phyloP scores from a whole-genome alignment of 31 red algal genomes.

The Odonthalia washingtoniensis region DNA sequence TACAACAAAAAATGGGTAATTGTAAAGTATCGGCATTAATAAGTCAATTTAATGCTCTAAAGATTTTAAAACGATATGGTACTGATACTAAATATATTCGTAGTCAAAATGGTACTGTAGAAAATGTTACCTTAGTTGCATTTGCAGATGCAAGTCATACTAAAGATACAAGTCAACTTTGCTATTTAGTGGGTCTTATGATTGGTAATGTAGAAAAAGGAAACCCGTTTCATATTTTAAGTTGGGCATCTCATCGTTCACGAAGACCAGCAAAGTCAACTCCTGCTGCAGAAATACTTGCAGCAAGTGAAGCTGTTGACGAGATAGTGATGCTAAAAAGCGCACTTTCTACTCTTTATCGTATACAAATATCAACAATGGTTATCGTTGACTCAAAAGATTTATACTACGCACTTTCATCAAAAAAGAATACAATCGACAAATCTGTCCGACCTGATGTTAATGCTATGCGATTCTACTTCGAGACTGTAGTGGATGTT shows the following conservation, averaged over 20 bases:
- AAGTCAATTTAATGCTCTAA: neutral
- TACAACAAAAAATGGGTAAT: neutral
- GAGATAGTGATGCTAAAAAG: too few species aligned
- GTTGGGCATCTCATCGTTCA: constrained; percentile 10
- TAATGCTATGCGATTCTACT: too few species aligned
- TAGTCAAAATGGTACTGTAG: neutral
- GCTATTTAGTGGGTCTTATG: neutral
- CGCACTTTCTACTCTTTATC: too few species aligned
- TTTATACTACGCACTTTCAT: too few species aligned
- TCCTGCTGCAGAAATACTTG: too few species aligned
- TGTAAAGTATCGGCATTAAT: neutral
- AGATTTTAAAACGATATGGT: constrained; percentile 5
- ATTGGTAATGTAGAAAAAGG: neutral
- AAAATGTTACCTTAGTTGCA: neutral
- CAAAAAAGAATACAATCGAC: too few species aligned
- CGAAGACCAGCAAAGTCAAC: constrained; percentile 4
- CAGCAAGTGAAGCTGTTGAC: too few species aligned
- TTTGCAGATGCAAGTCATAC: constrained; percentile 29
- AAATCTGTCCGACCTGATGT: too few species aligned
- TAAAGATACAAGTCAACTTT: constrained; percentile 2
- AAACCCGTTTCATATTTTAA: neutral
- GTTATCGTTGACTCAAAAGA: too few species aligned
- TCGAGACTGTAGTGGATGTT: too few species aligned
- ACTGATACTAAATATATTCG: neutral
- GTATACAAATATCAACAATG: too few species aligned